Evolutionary conservation across 2,329 filamentous ascomycete species (phyloP).

Genomic region (Stemphylium vesicarium): DNA sequence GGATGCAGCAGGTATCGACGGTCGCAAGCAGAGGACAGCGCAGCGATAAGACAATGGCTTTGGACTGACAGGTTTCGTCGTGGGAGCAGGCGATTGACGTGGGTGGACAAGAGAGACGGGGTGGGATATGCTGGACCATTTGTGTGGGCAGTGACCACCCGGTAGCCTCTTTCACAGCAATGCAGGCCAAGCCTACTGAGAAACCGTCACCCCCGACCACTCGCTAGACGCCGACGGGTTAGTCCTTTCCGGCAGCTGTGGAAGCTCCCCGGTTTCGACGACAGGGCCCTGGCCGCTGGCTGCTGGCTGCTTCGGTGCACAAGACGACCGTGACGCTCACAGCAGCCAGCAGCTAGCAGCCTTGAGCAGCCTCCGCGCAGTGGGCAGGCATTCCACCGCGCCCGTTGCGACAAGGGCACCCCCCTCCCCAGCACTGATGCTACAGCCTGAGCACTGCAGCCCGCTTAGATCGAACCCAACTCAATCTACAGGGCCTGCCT

Average conservation of each 20-base stretch:
- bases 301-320: slow-evolving; percentile 23
- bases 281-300: slow-evolving; percentile 7
- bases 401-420: slow-evolving; percentile 21
- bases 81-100: slow-evolving; percentile 25
- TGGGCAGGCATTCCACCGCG: slow-evolving; percentile 11
- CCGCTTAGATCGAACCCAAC: slow-evolving; percentile 5
- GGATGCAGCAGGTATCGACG: slow-evolving; percentile 6
- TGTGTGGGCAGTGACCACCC: slow-evolving; percentile 28
- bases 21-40: slow-evolving; percentile 8
- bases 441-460: slow-evolving; percentile 13
- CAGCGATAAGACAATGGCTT: slow-evolving; percentile 2
- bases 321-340: slow-evolving; percentile 19
- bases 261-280: slow-evolving; percentile 31
- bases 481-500: slow-evolving; percentile 8
- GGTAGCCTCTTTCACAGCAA: slow-evolving; percentile 20
- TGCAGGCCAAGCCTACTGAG: slow-evolving; percentile 25
- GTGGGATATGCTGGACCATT: slow-evolving; percentile 32
- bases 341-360: neutral
- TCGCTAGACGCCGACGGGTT: slow-evolving; percentile 14
- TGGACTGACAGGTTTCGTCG: neutral
- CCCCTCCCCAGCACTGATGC: slow-evolving; percentile 22
- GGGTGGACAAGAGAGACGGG: slow-evolving; percentile 26
- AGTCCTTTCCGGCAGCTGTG: slow-evolving; percentile 21
- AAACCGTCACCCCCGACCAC: slow-evolving; percentile 17
- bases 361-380: too few relatives aligned